These are phyloP conservation scores for Mortierella sp. DNA, from an alignment of 371 early-diverging fungal genomes.

Conservation along the genomic window DNA sequence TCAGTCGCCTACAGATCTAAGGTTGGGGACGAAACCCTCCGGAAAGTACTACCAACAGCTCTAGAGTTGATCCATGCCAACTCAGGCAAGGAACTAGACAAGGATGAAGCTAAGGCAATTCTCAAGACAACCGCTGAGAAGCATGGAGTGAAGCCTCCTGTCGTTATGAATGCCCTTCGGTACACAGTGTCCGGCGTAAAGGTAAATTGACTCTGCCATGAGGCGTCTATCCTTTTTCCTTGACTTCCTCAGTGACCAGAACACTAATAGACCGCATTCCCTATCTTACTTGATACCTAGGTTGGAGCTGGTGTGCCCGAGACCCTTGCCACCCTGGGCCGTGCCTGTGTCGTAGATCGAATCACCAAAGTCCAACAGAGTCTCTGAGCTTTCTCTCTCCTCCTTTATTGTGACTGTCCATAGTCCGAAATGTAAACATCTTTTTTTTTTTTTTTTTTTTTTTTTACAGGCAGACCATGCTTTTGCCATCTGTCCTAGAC, in stretches of 20 bases:
- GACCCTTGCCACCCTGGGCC: slow-evolving; percentile 65
- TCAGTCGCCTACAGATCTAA: slow-evolving; percentile 59
- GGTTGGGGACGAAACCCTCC: slow-evolving; percentile 57
- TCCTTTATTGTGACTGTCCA: neutral
- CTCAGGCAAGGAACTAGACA: neutral
- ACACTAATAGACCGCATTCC: no score
- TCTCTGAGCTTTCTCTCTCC: neutral
- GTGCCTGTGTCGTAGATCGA: slow-evolving; percentile 53
- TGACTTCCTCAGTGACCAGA: no score
- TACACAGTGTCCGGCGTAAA: slow-evolving; percentile 72
- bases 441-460: slow-evolving; percentile 35
- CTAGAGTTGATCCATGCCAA: slow-evolving; percentile 46
- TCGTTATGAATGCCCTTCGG: slow-evolving; percentile 71
- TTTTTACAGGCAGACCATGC: neutral
- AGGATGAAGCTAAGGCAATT: slow-evolving; percentile 30
- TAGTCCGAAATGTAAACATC: slow-evolving; percentile 3
- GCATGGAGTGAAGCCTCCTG: slow-evolving; percentile 57
- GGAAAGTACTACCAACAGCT: slow-evolving; percentile 43
- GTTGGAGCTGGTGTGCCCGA: slow-evolving; percentile 73
- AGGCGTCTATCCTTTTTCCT: no score
- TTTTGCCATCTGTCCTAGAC: neutral
- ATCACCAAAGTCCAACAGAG: slow-evolving; percentile 13
- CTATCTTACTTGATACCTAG: slow-evolving; percentile 13
- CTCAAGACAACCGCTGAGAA: slow-evolving; percentile 32
- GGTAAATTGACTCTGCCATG: slow-evolving; percentile 24